A percentile compares a stretch with the other conserved stretches of the same genome.
Evolutionary conservation across 495 filamentous ascomycete species (phyloP).

Genomic region (Astrocystis sublimbata): DNA sequence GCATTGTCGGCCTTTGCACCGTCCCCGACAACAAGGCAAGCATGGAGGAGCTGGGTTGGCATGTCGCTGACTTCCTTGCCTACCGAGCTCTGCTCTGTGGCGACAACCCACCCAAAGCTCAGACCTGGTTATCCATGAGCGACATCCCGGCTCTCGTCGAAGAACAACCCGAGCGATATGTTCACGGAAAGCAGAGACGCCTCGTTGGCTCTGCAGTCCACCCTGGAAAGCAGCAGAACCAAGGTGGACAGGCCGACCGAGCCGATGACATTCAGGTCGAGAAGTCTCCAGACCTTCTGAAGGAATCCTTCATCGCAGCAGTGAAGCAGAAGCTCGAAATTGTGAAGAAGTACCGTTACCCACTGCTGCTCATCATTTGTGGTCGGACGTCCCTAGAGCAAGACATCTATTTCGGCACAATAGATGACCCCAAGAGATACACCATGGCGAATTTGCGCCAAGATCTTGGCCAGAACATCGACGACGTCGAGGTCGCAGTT

Average conservation of each 20-base stretch:
- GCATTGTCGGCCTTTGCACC: slow-evolving; percentile 38
- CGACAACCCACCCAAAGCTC: slow-evolving; percentile 20
- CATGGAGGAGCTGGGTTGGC: slow-evolving; percentile 37
- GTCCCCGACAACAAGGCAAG: slow-evolving; percentile 28
- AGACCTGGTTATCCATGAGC: slow-evolving; percentile 37
- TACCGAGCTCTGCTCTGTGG: slow-evolving; percentile 38
- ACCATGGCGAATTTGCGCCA: slow-evolving; percentile 26
- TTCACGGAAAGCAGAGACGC: slow-evolving; percentile 20
- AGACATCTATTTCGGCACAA: slow-evolving; percentile 36
- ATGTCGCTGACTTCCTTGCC: slow-evolving; percentile 38
- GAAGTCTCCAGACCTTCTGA: slow-evolving; percentile 17
- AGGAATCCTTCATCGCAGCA: slow-evolving; percentile 16
- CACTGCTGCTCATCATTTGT: slow-evolving; percentile 38
- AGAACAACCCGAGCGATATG: slow-evolving; percentile 18
- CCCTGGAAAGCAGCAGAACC: neutral
- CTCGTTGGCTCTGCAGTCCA: slow-evolving; percentile 6
- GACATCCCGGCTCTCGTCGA: slow-evolving; percentile 21
- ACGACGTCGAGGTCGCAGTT: slow-evolving; percentile 22
- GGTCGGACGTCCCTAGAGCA: slow-evolving; percentile 36
- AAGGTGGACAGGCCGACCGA: neutral
- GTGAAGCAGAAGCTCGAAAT: slow-evolving; percentile 23
- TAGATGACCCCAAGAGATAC: slow-evolving; percentile 6
- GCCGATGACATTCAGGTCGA: slow-evolving; percentile 28
- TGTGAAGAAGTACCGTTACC: slow-evolving; percentile 13
- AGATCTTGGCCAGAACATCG: slow-evolving; percentile 24